These are phyloP conservation scores for Drosera capensis DNA, from an alignment of 148 eudicot genomes.

Conservation along the genomic window DNA sequence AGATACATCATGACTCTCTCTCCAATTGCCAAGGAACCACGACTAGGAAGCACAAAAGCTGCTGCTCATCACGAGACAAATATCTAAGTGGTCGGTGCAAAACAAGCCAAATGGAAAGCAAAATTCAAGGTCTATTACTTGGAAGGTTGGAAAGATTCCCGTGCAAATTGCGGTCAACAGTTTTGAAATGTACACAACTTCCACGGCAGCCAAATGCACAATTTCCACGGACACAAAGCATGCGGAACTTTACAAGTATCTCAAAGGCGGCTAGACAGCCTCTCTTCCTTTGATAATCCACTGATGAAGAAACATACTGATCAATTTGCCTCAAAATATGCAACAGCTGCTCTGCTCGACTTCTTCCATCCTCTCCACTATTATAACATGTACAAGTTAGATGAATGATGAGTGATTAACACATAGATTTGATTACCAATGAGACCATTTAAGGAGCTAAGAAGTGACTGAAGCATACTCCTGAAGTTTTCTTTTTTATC, in stretches of 20 bases:
- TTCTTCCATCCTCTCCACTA: slow-evolving; percentile 99
- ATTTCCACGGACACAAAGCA: slow-evolving; percentile 64
- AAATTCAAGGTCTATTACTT: slow-evolving; percentile 22
- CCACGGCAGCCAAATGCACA: slow-evolving; percentile 86
- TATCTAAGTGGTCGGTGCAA: slow-evolving; percentile 13
- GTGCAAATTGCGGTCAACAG: slow-evolving; percentile 38
- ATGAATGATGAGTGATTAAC: neutral
- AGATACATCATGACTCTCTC: slow-evolving; percentile 83
- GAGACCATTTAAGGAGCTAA: neutral
- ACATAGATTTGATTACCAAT: no score
- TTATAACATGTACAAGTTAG: slow-evolving; percentile 9
- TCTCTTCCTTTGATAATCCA: slow-evolving; percentile 80
- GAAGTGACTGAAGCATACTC: neutral
- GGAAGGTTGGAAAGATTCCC: slow-evolving; percentile 54
- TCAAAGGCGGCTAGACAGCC: slow-evolving; percentile 83
- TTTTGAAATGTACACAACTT: slow-evolving; percentile 58
- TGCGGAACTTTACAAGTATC: slow-evolving; percentile 74
- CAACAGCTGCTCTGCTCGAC: slow-evolving; percentile 84
- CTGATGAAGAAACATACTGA: slow-evolving; percentile 69
- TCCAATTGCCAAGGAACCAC: slow-evolving; percentile 83
- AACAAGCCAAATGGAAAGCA: neutral
- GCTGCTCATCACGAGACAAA: no score
- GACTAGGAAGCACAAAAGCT: slow-evolving; percentile 82
- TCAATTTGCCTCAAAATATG: slow-evolving; percentile 82
- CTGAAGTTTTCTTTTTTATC: no score